phyloP scores from a whole-genome alignment of 2,329 filamentous ascomycete genomes.

The Scortechinia acanthostroma region DNA sequence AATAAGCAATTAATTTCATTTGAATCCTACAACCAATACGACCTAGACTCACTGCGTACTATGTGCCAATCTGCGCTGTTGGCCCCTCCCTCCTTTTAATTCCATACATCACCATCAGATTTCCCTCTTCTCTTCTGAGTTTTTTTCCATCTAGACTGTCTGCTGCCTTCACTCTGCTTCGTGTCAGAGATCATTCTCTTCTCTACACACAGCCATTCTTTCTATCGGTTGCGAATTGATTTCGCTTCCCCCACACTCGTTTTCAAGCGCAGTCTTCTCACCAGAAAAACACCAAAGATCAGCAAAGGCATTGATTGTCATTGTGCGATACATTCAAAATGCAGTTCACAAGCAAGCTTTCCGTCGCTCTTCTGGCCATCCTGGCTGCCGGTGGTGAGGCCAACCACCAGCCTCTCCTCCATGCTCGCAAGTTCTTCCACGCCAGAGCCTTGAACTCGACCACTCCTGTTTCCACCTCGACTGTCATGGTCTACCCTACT shows the following conservation, averaged over 20 bases:
- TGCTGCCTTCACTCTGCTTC: conserved; percentile 6
- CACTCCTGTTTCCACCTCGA: neutral
- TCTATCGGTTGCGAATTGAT: conserved; percentile 2
- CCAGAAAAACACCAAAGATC: conserved; percentile 5
- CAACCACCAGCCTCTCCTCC: conserved; percentile 12
- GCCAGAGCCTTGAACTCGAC: neutral
- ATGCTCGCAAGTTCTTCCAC: conserved; percentile 9
- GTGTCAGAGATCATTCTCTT: conserved; percentile 8
- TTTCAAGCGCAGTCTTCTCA: conserved; percentile 8
- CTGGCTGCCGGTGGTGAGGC: conserved; percentile 23
- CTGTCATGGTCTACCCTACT: neutral
- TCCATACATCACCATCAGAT: neutral
- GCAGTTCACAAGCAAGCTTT: conserved; percentile 22
- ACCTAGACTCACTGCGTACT: neutral
- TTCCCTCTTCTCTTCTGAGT: neutral
- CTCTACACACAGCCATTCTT: no score
- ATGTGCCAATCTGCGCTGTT: neutral
- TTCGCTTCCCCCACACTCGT: conserved; percentile 7
- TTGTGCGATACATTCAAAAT: conserved; percentile 13
- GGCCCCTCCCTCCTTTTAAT: no score
- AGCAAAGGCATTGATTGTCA: neutral
- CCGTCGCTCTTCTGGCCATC: conserved; percentile 20
- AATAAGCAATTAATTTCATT: no score
- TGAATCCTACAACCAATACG: no score
- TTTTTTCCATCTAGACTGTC: neutral